Evolutionary conservation across 305 asterid genomes (phyloP).

Genomic region (Fraxinus velutina): DNA sequence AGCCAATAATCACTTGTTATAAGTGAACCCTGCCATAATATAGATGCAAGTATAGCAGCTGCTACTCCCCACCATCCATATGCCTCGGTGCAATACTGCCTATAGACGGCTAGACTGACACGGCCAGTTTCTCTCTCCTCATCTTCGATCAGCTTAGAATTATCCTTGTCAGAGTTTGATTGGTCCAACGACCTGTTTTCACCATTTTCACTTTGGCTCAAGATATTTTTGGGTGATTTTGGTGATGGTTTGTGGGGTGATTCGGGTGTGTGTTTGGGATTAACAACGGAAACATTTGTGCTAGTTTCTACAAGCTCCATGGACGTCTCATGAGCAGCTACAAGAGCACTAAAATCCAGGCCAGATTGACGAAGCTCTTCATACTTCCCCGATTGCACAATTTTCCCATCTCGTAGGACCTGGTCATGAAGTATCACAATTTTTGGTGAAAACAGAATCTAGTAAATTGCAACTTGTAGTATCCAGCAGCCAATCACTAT

Average conservation of each 20-base stretch:
- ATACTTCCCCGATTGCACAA: conserved; percentile 73
- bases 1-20: conserved; percentile 67
- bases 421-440: conserved; percentile 9
- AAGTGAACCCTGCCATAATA: conserved; percentile 42
- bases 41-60: conserved; percentile 33
- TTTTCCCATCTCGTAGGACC: conserved; percentile 67
- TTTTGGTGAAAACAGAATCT: not conserved
- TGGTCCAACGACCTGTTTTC: conserved; percentile 28
- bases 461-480: not conserved
- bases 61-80: conserved; percentile 64
- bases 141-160: conserved; percentile 57
- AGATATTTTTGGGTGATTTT: conserved; percentile 1
- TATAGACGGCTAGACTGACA: conserved; percentile 48
- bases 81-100: conserved; percentile 50
- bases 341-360: conserved; percentile 55
- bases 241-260: conserved; percentile 27
- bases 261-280: conserved; percentile 18
- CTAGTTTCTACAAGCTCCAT: conserved; percentile 51
- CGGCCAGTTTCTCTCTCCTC: conserved; percentile 66
- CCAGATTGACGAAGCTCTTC: conserved; percentile 43
- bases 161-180: conserved; percentile 27
- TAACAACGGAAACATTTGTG: conserved; percentile 18
- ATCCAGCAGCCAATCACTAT: not conserved
- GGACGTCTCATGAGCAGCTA: conserved; percentile 63
- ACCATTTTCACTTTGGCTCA: conserved; percentile 16